Evolutionary conservation across 2,329 filamentous ascomycete species (phyloP).

Genomic region (Verticillium nubilum): DNA sequence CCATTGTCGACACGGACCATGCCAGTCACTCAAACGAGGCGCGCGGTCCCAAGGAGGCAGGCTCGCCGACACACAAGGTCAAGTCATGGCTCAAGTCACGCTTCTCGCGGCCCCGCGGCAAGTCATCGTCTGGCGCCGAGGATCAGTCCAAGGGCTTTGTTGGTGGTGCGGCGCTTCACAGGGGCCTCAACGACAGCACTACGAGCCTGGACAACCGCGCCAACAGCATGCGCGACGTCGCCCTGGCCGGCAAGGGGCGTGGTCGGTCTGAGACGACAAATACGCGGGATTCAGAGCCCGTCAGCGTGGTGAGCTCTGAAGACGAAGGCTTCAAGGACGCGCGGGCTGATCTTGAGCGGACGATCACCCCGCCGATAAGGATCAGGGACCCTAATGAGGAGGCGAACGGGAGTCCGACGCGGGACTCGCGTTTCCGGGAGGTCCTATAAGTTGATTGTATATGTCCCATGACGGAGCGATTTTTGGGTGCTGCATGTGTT

Average conservation of each 20-base stretch:
- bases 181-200: constrained; percentile 37
- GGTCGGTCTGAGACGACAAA: constrained; percentile 16
- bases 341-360: constrained; percentile 17
- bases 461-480: neutral
- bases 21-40: constrained; percentile 5
- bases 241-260: constrained; percentile 33
- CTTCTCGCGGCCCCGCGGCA: constrained; percentile 36
- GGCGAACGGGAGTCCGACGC: constrained; percentile 45
- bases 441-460: constrained; percentile 29
- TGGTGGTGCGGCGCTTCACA: constrained; percentile 41
- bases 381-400: constrained; percentile 25
- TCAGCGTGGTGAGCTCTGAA: constrained; percentile 15
- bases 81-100: constrained; percentile 52
- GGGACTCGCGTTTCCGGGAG: constrained; percentile 56
- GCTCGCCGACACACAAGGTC: constrained; percentile 31
- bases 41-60: constrained; percentile 12
- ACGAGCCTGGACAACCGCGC: constrained; percentile 35
- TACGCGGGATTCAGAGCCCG: constrained; percentile 12
- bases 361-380: constrained; percentile 31
- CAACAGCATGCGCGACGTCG: constrained; percentile 40
- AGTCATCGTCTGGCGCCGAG: constrained; percentile 30
- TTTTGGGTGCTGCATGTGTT: neutral
- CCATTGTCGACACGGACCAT: constrained; percentile 13
- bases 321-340: constrained; percentile 43
- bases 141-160: constrained; percentile 38